A percentile compares a stretch with the other conserved stretches of the same genome.
These are phyloP conservation scores for Alnus glutinosa DNA, from an alignment of 306 rosid species.

Conservation along the genomic window DNA sequence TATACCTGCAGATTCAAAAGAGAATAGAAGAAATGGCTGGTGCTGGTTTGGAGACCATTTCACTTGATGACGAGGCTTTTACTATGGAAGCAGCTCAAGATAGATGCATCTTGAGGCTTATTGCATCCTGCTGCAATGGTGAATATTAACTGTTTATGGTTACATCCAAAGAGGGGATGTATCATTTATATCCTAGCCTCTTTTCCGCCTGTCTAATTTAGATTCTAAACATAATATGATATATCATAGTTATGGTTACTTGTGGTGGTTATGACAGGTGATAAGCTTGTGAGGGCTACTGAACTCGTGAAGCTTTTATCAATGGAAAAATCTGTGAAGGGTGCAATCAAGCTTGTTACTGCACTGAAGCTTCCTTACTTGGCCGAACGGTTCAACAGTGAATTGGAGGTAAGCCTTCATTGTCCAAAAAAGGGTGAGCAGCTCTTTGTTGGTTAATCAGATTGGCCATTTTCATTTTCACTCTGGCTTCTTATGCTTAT, in stretches of 20 bases:
- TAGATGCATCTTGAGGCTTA: conserved; percentile 86
- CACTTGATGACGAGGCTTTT: conserved; percentile 84
- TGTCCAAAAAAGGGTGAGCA: conserved; percentile 1
- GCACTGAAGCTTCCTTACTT: conserved; percentile 85
- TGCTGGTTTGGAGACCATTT: conserved; percentile 58
- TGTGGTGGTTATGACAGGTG: conserved; percentile 61
- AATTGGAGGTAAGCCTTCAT: conserved; percentile 68
- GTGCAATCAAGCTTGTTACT: conserved; percentile 92
- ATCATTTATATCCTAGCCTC: not conserved
- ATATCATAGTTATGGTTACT: not conserved
- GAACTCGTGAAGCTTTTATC: conserved; percentile 87
- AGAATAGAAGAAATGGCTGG: conserved; percentile 69
- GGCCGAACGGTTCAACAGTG: conserved; percentile 85
- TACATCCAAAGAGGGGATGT: not conserved
- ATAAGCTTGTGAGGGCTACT: conserved; percentile 86
- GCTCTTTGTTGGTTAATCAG: not conserved
- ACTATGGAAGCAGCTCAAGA: conserved; percentile 90
- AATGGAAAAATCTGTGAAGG: conserved; percentile 83
- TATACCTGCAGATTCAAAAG: conserved; percentile 61
- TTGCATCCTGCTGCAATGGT: conserved; percentile 95
- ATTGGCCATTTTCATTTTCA: not conserved
- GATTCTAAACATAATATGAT: conserved; percentile 1
- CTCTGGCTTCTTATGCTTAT: conserved; percentile 22
- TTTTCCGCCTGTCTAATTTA: conserved; percentile 15
- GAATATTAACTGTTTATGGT: conserved; percentile 18